Percentiles rank a stretch among this genome's conserved stretches.
Conservation (phyloP, 2,329 filamentous ascomycete genomes). For the Penicillium thymicola region DNA sequence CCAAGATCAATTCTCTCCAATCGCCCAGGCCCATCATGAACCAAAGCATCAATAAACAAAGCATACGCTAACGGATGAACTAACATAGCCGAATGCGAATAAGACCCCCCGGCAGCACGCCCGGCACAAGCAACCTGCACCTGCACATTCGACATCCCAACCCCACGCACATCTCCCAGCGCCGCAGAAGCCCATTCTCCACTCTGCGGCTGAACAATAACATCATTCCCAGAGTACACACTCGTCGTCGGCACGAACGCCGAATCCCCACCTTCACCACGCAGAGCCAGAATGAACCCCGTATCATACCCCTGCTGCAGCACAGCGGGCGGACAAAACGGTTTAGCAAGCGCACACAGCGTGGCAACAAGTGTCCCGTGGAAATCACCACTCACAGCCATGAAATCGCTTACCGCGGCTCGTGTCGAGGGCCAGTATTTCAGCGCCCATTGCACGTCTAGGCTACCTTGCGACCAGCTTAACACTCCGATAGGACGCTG, state of each 20-base stretch:
- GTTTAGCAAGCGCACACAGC: not conserved
- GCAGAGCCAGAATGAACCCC: not conserved
- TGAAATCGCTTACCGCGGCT: not conserved
- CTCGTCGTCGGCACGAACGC: conserved; percentile 6
- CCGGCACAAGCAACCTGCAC: conserved; percentile 4
- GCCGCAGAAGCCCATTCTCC: not conserved
- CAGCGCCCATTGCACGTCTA: conserved; percentile 56
- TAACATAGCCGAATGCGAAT: conserved; percentile 6
- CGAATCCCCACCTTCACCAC: not conserved
- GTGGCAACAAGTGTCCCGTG: not conserved
- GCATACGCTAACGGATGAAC: conserved; percentile 2
- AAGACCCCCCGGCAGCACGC: not conserved
- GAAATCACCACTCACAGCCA: conserved; percentile 1
- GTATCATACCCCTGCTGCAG: conserved; percentile 3
- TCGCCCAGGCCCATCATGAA: conserved; percentile 4
- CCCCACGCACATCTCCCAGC: not conserved
- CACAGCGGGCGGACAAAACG: not conserved
- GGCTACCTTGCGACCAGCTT: conserved; percentile 56
- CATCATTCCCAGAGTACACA: not conserved
- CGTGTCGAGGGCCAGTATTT: conserved; percentile 35
- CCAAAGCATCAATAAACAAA: conserved; percentile 5
- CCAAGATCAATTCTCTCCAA: conserved; percentile 2
- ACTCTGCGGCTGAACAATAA: conserved; percentile 1
- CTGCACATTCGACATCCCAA: conserved; percentile 1
- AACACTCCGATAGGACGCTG: conserved; percentile 44